Evolutionary conservation across 345 rosid species (phyloP).

Genomic region (Salix viminalis): DNA sequence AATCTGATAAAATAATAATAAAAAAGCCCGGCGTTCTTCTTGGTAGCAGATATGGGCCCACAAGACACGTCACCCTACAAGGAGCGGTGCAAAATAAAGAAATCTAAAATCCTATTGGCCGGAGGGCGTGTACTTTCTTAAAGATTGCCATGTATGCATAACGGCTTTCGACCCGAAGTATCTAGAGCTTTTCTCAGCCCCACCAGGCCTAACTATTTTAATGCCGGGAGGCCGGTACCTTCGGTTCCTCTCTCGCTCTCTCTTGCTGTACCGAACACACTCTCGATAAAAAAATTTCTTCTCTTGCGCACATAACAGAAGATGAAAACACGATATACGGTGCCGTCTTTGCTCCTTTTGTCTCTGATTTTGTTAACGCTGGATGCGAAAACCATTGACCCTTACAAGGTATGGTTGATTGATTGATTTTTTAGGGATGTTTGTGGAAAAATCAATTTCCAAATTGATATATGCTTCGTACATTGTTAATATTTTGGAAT

Average conservation of each 20-base stretch:
- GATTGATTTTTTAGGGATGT: no score
- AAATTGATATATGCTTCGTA: no score
- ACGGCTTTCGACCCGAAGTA: conserved; percentile 34
- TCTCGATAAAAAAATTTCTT: not conserved
- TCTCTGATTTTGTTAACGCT: conserved; percentile 25
- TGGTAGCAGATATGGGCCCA: not conserved
- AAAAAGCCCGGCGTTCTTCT: no score
- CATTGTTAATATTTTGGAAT: no score
- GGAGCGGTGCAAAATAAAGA: not conserved
- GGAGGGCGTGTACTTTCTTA: conserved; percentile 39
- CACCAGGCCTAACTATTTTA: conserved; percentile 26
- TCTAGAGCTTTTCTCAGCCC: conserved; percentile 34
- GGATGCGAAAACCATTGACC: conserved; percentile 57
- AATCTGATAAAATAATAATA: no score
- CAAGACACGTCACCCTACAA: no score
- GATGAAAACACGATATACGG: conserved; percentile 29
- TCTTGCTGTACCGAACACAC: not conserved
- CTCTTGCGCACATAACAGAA: not conserved
- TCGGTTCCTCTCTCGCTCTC: not conserved
- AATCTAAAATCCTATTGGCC: conserved; percentile 58
- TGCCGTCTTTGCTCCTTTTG: conserved; percentile 26
- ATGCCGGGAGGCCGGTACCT: not conserved
- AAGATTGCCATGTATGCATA: conserved; percentile 49
- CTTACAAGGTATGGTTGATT: conserved; percentile 53
- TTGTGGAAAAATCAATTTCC: no score